These are phyloP conservation scores for Gnetum montanum DNA, from an alignment of 75 land plant species.

Conservation along the genomic window DNA sequence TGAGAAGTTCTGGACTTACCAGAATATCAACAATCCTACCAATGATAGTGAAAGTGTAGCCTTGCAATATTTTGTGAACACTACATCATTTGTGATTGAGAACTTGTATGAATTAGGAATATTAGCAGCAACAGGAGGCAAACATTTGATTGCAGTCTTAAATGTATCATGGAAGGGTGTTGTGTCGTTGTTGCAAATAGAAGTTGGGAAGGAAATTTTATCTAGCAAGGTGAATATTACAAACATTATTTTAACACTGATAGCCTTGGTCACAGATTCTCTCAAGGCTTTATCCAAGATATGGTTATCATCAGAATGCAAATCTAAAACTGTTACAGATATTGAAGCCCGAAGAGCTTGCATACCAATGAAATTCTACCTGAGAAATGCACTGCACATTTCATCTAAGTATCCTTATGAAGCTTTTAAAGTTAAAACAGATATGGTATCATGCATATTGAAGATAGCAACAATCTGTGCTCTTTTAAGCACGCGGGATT, in stretches of 20 bases:
- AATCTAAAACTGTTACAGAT: slow-evolving; percentile 7
- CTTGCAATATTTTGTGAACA: slow-evolving; percentile 20
- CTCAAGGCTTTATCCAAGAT: slow-evolving; percentile 48
- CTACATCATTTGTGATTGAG: slow-evolving; percentile 33
- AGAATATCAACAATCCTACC: slow-evolving; percentile 1
- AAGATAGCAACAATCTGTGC: slow-evolving; percentile 43
- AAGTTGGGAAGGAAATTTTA: slow-evolving; percentile 35
- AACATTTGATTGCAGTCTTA: slow-evolving; percentile 49
- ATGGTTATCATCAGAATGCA: slow-evolving; percentile 26
- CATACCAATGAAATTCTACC: slow-evolving; percentile 72
- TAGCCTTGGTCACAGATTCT: slow-evolving; percentile 50
- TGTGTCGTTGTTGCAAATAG: slow-evolving; percentile 51
- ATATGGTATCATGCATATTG: slow-evolving; percentile 35
- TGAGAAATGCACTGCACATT: slow-evolving; percentile 67
- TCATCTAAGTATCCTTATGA: slow-evolving; percentile 48
- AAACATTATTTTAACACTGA: slow-evolving; percentile 42
- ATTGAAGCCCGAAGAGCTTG: slow-evolving; percentile 59
- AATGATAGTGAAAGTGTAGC: slow-evolving; percentile 6
- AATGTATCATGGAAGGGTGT: slow-evolving; percentile 87
- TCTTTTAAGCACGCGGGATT: slow-evolving; percentile 26
- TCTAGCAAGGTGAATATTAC: slow-evolving; percentile 43
- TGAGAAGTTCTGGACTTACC: neutral
- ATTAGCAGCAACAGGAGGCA: slow-evolving; percentile 63
- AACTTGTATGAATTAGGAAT: slow-evolving; percentile 58
- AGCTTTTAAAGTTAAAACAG: slow-evolving; percentile 32